Evolutionary conservation across 495 filamentous ascomycete species (phyloP), one percentile per base, ranked within the genome.

Genomic region (Hyphodiscus hymeniophilus): DNA sequence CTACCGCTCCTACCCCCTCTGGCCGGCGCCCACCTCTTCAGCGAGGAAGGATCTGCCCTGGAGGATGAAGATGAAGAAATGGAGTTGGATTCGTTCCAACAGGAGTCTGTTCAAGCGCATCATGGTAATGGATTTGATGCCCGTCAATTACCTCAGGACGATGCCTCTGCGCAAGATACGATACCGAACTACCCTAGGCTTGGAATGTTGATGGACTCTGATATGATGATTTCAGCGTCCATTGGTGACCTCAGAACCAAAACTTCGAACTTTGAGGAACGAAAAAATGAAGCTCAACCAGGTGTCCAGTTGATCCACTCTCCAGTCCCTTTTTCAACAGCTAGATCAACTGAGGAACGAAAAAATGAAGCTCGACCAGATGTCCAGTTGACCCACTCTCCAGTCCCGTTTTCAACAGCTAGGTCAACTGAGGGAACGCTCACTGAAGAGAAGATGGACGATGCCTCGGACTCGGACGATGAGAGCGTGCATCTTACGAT

Each of bases 1-100:
- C 77, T 81, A 77, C 80, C 79, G 3, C 53, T 67, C 13, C 66
- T 81, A 18, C 12, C 45, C 28, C 2, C 46, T 32, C 6, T 12
- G 3, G 13, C 41, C n/a, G 57, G 55, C 5, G 38, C 28, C 6
- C 43, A 38, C 21, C 18, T 42, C 10, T 44, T 57, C 21, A 44
- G 54, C 21, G 52, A 60, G 33, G 61, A 60, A 24, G 43, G 51
- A 30, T 57, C 52, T 15, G 59, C 64, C 34, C 55, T 44, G 11
- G 43, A 38, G 43, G 45, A 28, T 1, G 40, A 45, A 10, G 51
- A 54, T 17, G 40, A 51, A 33, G 59, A 59, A 26, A 51, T 63
- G 21, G 16, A 28, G 3, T 50, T 50, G 44, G 35, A 46, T 26
- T 40, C 53, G 26, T 4, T 5, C 30, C 5, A 30, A 16, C 0